Evolutionary conservation across 768 basidiomycete genomes (phyloP).

Genomic region (Terana coerulea): DNA sequence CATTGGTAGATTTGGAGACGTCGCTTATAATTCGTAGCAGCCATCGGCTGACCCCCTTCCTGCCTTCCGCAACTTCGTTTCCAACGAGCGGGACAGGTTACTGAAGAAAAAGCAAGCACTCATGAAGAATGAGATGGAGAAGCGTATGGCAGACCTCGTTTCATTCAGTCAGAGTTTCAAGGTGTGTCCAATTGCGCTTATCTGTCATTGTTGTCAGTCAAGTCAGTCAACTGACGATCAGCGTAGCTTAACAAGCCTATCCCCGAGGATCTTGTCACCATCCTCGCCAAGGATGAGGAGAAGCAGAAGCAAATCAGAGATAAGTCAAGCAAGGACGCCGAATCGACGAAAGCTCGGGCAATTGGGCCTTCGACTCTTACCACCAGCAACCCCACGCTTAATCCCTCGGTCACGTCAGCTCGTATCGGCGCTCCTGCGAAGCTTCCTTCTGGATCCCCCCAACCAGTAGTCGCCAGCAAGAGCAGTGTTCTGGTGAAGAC

Average conservation of each 20-base stretch:
- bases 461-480: slow-evolving; percentile 11
- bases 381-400: slow-evolving; percentile 36
- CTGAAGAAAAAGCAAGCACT: slow-evolving; percentile 88
- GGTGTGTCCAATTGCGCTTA: slow-evolving; percentile 40
- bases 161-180: slow-evolving; percentile 95
- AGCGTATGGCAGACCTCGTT: slow-evolving; percentile 86
- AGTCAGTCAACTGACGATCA: not conserved
- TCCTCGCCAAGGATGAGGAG: slow-evolving; percentile 90
- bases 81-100: slow-evolving; percentile 84
- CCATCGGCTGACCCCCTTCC: slow-evolving; percentile 73
- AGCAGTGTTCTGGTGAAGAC: slow-evolving; percentile 19
- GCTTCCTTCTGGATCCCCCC: slow-evolving; percentile 11
- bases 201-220: not conserved
- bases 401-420: slow-evolving; percentile 31
- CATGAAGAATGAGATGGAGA: slow-evolving; percentile 92
- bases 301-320: slow-evolving; percentile 83
- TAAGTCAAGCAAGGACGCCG: slow-evolving; percentile 67
- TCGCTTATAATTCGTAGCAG: slow-evolving; percentile 30
- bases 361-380: slow-evolving; percentile 45
- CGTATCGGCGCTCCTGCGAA: slow-evolving; percentile 33
- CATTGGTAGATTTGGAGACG: too few relatives aligned
- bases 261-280: slow-evolving; percentile 89
- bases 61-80: slow-evolving; percentile 91
- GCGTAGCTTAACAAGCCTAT: slow-evolving; percentile 87
- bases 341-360: slow-evolving; percentile 60